Evolutionary conservation across 805 yeast species (phyloP).

Genomic region (Torulaspora delbrueckii): DNA sequence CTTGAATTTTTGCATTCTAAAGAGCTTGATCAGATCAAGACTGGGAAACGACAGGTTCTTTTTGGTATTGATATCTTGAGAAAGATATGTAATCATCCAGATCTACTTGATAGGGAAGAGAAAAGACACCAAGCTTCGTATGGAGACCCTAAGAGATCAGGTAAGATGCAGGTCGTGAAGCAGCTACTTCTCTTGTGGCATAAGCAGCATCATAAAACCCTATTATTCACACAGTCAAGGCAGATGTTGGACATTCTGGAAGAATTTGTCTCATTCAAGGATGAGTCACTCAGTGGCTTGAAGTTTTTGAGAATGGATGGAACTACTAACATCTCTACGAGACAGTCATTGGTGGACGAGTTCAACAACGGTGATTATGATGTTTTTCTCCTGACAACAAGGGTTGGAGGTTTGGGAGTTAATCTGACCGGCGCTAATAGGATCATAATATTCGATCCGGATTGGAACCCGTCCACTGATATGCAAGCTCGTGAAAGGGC

Average conservation of each 20-base stretch:
- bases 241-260: constrained; percentile 92
- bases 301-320: constrained; percentile 90
- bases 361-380: constrained; percentile 61
- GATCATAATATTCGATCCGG: constrained; percentile 92
- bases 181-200: constrained; percentile 74
- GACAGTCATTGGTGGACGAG: constrained; percentile 76
- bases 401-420: constrained; percentile 95
- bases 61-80: constrained; percentile 87
- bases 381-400: constrained; percentile 81
- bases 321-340: constrained; percentile 66
- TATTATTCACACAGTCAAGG: constrained; percentile 86
- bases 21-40: constrained; percentile 64
- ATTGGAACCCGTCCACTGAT: constrained; percentile 98
- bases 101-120: constrained; percentile 52
- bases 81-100: constrained; percentile 96
- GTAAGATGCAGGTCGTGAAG: constrained; percentile 85
- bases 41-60: constrained; percentile 74
- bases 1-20: constrained; percentile 68
- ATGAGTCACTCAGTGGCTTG: constrained; percentile 35
- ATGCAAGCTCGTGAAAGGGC: constrained; percentile 95
- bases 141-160: constrained; percentile 63
- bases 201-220: constrained; percentile 66
- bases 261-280: constrained; percentile 47
- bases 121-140: constrained; percentile 34
- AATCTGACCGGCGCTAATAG: constrained; percentile 93